Evolutionary conservation across 768 basidiomycete species (phyloP).

Genomic region (Leccinum fibrillosum): DNA sequence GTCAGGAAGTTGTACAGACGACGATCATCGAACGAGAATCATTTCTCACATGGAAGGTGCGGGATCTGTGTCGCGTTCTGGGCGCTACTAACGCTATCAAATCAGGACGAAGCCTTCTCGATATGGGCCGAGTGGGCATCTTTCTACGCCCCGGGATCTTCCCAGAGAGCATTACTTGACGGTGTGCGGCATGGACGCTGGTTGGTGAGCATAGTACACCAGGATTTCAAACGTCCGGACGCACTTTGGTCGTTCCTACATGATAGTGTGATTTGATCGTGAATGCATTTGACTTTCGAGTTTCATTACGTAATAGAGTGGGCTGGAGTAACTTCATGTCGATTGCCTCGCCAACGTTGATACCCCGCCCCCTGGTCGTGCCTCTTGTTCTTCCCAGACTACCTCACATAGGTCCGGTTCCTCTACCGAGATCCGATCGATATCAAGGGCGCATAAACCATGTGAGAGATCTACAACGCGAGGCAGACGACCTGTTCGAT

Average conservation of each 20-base stretch:
- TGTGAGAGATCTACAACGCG: conserved; percentile 64
- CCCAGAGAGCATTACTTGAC: conserved; percentile 72
- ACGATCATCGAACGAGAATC: conserved; percentile 96
- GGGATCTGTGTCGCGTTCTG: conserved; percentile 12
- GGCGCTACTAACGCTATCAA: not conserved
- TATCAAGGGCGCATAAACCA: conserved; percentile 57
- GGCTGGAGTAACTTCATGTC: conserved; percentile 36
- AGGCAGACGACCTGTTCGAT: conserved; percentile 82
- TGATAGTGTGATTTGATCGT: conserved; percentile 16
- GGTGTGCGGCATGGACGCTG: conserved; percentile 69
- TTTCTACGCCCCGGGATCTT: conserved; percentile 74
- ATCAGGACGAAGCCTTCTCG: conserved; percentile 90
- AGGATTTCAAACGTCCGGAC: conserved; percentile 78
- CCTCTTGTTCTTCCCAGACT: conserved; percentile 64
- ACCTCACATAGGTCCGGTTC: conserved; percentile 63
- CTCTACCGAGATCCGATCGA: conserved; percentile 47
- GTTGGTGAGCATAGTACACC: conserved; percentile 91
- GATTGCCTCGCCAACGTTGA: conserved; percentile 65
- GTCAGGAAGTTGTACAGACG: conserved; percentile 92
- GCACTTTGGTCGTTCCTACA: conserved; percentile 87
- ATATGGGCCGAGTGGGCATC: conserved; percentile 96
- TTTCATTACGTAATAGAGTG: not conserved
- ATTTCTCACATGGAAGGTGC: conserved; percentile 95
- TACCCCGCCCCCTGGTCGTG: conserved; percentile 60
- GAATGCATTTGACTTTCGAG: not conserved